Base-by-base conservation (phyloP, 1,139 yeast species). In the Protomyces lactucae-debilis region DNA sequence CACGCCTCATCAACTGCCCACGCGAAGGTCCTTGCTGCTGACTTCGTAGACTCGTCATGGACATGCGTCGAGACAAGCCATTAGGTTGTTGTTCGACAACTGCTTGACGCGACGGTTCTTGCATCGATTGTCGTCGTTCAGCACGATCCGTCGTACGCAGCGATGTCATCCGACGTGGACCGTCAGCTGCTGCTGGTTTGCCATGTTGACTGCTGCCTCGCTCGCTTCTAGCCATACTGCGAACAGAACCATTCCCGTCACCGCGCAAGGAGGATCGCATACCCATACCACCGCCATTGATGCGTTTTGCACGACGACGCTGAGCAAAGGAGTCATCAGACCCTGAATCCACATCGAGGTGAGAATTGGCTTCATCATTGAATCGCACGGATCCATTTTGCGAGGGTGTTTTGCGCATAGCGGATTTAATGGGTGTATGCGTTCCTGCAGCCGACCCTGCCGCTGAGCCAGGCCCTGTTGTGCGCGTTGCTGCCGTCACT, bases 241-340 rank as follows among this genome's bases (percentile, higher is more conserved):
- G 48, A n/a, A n/a, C 48, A 10, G 28, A 43, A 18, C 21, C 48
- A 43, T n/a, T 16, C 5, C 48, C 48, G 21, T 43, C 48, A 10
- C 48, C 48, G 5, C 48, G 48, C 25, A 43, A 18, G 18, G 48
- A 43, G 23, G 48, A n/a, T 16, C 48, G 48, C 48, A 43, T 43
- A n/a, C 12, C 9, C 23, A n/a, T 18, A 21, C 12, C 23, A 12
- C 48, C 48, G 32, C 63, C 63, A 32, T 43, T 39, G 16, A 59
- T 59, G 23, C 46, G 52, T 32, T 59, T 59, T 18, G 63, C 63
- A 16, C 57, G 35, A 12, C 63, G 43, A 16, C 63, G 43, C n/a
- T 46, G 52, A 10, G 63, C 63, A n/a, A 59, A 59, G 12, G 63
- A 59, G 36, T 59, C 63, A 9, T 59, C 63, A 6, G 57, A 52